phyloP scores from a whole-genome alignment of 1,284 basidiomycete genomes.

The Naganishia liquefaciens region DNA sequence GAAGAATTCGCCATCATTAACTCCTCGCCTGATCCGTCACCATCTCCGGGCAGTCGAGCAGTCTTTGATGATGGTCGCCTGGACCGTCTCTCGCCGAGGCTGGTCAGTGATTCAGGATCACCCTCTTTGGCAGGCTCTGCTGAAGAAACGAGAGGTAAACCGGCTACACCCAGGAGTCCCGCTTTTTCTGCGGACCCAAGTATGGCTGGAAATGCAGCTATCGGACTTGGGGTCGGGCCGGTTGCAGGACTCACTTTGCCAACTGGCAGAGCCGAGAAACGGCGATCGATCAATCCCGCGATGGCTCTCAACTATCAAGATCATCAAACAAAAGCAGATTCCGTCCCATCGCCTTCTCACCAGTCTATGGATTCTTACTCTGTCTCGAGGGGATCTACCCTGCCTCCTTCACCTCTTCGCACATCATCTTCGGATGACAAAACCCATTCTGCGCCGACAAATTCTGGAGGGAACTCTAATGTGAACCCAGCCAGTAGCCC shows the following conservation, averaged over 20 bases:
- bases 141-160: not conserved
- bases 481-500: slow-evolving; percentile 8
- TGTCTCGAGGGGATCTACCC: slow-evolving; percentile 41
- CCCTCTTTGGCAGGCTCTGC: slow-evolving; percentile 12
- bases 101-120: slow-evolving; percentile 19
- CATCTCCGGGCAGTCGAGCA: slow-evolving; percentile 16
- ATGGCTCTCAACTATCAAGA: slow-evolving; percentile 43
- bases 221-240: slow-evolving; percentile 38
- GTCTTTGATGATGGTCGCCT: slow-evolving; percentile 24
- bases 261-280: slow-evolving; percentile 45
- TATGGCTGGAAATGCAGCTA: slow-evolving; percentile 7
- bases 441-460: slow-evolving; percentile 3
- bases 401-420: slow-evolving; percentile 52
- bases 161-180: slow-evolving; percentile 27
- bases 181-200: slow-evolving; percentile 10
- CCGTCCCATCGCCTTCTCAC: slow-evolving; percentile 7
- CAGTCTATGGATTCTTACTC: slow-evolving; percentile 41
- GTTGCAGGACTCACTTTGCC: slow-evolving; percentile 44
- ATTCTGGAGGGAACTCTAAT: slow-evolving; percentile 39
- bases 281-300: slow-evolving; percentile 54
- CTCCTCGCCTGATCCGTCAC: slow-evolving; percentile 15
- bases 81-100: slow-evolving; percentile 8
- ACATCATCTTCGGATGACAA: slow-evolving; percentile 31
- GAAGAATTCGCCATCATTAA: slow-evolving; percentile 15
- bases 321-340: slow-evolving; percentile 2